These are phyloP conservation scores for Sugiyamaella paludigena DNA, from an alignment of 1,139 yeast species.

Conservation along the genomic window DNA sequence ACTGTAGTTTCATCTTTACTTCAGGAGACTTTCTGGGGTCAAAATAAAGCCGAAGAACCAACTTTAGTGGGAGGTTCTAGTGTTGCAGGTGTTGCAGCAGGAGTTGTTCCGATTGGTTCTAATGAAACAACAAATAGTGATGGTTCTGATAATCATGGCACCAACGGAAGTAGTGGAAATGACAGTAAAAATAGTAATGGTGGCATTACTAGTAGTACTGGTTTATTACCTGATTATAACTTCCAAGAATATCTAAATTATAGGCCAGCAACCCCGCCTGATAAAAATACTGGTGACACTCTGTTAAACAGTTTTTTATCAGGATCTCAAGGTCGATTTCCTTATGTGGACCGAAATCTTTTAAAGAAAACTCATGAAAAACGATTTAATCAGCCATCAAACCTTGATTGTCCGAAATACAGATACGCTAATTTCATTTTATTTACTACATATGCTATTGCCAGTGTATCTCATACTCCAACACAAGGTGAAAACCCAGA, in stretches of 20 bases:
- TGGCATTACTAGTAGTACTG: slow-evolving; percentile 11
- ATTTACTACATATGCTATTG: slow-evolving; percentile 27
- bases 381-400: slow-evolving; percentile 21
- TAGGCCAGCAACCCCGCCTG: slow-evolving; percentile 24
- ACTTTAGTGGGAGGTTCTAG: neutral
- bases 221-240: slow-evolving; percentile 30
- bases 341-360: slow-evolving; percentile 25
- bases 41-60: slow-evolving; percentile 12
- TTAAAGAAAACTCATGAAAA: slow-evolving; percentile 24
- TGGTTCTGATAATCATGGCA: neutral
- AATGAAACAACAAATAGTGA: neutral
- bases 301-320: slow-evolving; percentile 23
- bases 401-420: slow-evolving; percentile 25
- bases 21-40: slow-evolving; percentile 31
- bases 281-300: slow-evolving; percentile 21
- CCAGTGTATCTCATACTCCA: slow-evolving; percentile 16
- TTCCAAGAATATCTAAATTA: slow-evolving; percentile 28
- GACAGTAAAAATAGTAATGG: slow-evolving; percentile 14
- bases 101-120: neutral
- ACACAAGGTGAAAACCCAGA: slow-evolving; percentile 13
- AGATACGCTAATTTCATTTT: slow-evolving; percentile 27
- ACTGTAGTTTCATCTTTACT: slow-evolving; percentile 33
- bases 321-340: slow-evolving; percentile 25
- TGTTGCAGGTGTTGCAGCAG: neutral
- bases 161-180: slow-evolving; percentile 5